Evolutionary conservation across 225 moss, liverwort and hornwort genomes (phyloP).

Genomic region (Ulota crispa): DNA sequence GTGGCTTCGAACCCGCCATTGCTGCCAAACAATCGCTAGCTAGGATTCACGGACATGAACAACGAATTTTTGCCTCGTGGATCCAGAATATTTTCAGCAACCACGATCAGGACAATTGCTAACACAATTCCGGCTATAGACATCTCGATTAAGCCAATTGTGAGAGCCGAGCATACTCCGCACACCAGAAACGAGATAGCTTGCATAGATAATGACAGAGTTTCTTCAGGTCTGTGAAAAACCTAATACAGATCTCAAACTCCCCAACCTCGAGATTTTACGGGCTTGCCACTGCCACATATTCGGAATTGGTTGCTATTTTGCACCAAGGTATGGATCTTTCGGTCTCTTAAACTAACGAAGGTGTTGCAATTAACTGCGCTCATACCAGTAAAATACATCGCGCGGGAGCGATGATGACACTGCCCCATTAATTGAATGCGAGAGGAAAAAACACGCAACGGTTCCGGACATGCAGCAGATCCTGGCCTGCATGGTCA

Average conservation of each 20-base stretch:
- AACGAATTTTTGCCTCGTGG: constrained; percentile 5
- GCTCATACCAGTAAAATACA: not conserved
- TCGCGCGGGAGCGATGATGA: not conserved
- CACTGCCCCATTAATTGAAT: not conserved
- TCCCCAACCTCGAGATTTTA: not conserved
- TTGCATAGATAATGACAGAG: constrained; percentile 16
- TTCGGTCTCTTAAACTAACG: constrained; percentile 3
- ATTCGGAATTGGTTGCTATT: not conserved
- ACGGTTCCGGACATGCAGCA: constrained; percentile 10
- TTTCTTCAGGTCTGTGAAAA: not conserved
- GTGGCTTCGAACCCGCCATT: constrained; percentile 33
- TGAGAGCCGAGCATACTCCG: not conserved
- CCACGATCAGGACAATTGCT: constrained; percentile 1
- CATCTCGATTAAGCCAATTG: constrained; percentile 5
- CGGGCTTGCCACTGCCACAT: constrained; percentile 18
- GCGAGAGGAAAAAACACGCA: constrained; percentile 13
- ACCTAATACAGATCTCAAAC: constrained; percentile 11
- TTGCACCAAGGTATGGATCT: not conserved
- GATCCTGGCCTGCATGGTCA: constrained; percentile 16
- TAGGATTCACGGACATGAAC: constrained; percentile 21
- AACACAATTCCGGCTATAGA: not conserved
- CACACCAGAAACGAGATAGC: not conserved
- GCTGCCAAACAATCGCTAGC: constrained; percentile 7
- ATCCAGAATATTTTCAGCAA: constrained; percentile 17
- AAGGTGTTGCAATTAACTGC: constrained; percentile 2